These are phyloP conservation scores for Ophiostoma novo-ulmi DNA, from an alignment of 2,329 filamentous ascomycete genomes.

Conservation along the genomic window DNA sequence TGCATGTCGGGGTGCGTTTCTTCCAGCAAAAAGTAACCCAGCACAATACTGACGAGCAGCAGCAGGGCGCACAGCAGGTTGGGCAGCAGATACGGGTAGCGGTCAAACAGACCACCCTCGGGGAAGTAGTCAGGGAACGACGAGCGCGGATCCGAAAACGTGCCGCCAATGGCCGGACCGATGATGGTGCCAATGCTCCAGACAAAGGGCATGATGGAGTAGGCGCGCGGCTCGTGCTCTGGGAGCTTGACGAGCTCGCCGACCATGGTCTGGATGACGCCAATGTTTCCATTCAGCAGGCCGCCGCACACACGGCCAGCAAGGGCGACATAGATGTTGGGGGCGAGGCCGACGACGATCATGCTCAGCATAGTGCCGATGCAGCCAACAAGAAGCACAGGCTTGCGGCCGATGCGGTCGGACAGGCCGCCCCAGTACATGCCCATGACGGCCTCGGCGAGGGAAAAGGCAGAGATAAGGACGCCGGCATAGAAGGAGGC, in stretches of 20 bases:
- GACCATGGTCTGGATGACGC: conserved; percentile 88
- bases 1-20: conserved; percentile 74
- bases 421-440: conserved; percentile 85
- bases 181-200: conserved; percentile 89
- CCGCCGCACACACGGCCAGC: conserved; percentile 71
- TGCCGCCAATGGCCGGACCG: conserved; percentile 80
- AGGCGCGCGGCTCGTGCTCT: conserved; percentile 81
- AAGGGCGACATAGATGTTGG: conserved; percentile 79
- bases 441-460: conserved; percentile 75
- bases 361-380: conserved; percentile 77
- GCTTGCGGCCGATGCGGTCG: conserved; percentile 78
- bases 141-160: conserved; percentile 71
- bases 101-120: conserved; percentile 62
- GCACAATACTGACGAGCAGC: conserved; percentile 70
- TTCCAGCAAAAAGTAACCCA: conserved; percentile 74
- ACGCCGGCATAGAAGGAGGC: conserved; percentile 84
- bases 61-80: conserved; percentile 78
- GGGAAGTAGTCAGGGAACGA: conserved; percentile 70
- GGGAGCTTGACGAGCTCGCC: conserved; percentile 78
- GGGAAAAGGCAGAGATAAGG: conserved; percentile 79
- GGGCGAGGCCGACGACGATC: conserved; percentile 74
- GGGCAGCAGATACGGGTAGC: conserved; percentile 81
- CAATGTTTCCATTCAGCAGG: conserved; percentile 84
- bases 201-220: conserved; percentile 89
- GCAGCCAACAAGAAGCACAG: conserved; percentile 75